These are phyloP conservation scores for Nemophila menziesii DNA, from an alignment of 257 asterid genomes.

Conservation along the genomic window DNA sequence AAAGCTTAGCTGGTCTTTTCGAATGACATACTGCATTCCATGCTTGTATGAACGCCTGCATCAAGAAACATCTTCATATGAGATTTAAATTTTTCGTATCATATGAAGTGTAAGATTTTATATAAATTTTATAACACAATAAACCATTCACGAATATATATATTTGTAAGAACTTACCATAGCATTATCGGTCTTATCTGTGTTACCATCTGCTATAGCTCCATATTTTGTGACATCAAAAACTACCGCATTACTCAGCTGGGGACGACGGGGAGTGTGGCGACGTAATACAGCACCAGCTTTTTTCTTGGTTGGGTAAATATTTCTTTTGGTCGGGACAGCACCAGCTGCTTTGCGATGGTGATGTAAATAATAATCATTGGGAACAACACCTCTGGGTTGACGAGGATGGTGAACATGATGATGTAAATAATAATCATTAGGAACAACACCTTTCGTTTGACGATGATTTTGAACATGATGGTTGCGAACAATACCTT, in stretches of 20 bases:
- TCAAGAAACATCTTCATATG: background rate
- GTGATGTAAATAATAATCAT: too few species aligned
- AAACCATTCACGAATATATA: background rate
- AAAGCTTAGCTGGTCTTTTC: constrained; percentile 4
- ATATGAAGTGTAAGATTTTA: too few species aligned
- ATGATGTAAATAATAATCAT: too few species aligned
- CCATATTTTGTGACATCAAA: constrained; percentile 51
- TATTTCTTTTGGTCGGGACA: too few species aligned
- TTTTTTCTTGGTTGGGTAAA: too few species aligned
- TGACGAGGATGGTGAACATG: too few species aligned
- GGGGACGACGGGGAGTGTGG: constrained; percentile 9
- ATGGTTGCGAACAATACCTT: too few species aligned
- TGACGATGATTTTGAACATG: constrained; percentile 18
- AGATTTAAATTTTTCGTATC: background rate
- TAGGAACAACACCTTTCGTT: too few species aligned
- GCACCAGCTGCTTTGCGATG: too few species aligned
- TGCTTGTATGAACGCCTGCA: constrained; percentile 7
- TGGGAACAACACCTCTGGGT: too few species aligned
- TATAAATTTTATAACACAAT: too few species aligned
- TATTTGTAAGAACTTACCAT: constrained; percentile 16
- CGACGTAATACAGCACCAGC: too few species aligned
- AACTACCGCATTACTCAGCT: constrained; percentile 25
- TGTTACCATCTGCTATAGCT: constrained; percentile 35
- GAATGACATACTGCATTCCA: constrained; percentile 15
- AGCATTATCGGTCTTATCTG: constrained; percentile 28